Evolutionary conservation across 2,329 filamentous ascomycete species (phyloP), one percentile per base, ranked within the genome.

Genomic region (Aaosphaeria arxii): DNA sequence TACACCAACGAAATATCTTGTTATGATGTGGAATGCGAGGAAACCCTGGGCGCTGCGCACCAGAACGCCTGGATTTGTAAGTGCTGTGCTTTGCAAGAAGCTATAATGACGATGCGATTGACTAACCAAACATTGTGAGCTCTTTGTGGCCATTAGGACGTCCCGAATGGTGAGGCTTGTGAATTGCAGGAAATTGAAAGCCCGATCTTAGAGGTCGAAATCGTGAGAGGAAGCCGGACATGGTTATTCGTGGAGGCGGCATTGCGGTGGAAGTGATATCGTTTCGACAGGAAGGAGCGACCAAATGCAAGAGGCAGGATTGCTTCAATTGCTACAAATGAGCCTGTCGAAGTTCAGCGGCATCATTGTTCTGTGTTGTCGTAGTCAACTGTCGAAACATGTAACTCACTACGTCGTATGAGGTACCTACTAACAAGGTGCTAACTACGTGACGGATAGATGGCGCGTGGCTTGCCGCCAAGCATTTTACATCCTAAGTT

Each of bases 1-100:
- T 55, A 86, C 61, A 53, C 77, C 77, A 71, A 83, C 82, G 59
- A 83, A 74, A 71, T 94, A 85, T 30, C 57, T 57, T 31, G 55
- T 46, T 53, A 70, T 58, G 40, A 72, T 55, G 58, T 77, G 73
- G n/a, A 46, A 41, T 40, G 55, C 32, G 50, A 67, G 52, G 48
- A 52, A 49, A 38, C 51, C 24, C 17, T 43, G 13, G 5, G 17
- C 31, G 28, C 38, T 9, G 39, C 43, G 47, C 33, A 28, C 4
- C 29, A 32, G 33, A 11, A 44, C 7, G 11, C 39, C 39, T 41
- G n/a, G 30, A 24, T 24, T 24, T 24, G 17, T 24, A 24, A 29
- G 11, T 13, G 30, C 5, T 5, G 35, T 32, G n/a, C 33, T 9
- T 36, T 36, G 9, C 9, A 9, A 13, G 33, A 13, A 36, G 33